Evolutionary conservation across 2,329 filamentous ascomycete genomes (phyloP).

Genomic region (Xylaria sp.): DNA sequence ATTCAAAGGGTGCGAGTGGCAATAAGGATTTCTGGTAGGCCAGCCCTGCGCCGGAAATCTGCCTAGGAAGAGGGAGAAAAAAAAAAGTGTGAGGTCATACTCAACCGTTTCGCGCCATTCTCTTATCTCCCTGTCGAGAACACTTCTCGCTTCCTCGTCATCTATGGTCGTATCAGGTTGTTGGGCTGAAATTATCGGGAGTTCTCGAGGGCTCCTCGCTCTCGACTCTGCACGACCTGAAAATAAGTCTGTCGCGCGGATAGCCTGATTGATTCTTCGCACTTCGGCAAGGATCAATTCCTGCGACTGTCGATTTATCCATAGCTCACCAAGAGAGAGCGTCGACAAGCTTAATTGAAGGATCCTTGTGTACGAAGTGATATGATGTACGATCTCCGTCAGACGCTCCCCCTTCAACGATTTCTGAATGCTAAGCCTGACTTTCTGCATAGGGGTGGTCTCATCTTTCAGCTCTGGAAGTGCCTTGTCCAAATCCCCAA

Average conservation of each 20-base stretch:
- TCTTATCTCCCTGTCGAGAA: constrained; percentile 41
- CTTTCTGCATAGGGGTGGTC: constrained; percentile 33
- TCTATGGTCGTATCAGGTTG: constrained; percentile 7
- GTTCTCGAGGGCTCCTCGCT: background rate
- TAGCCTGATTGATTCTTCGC: constrained; percentile 42
- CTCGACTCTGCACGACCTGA: constrained; percentile 22
- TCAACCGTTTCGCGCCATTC: constrained; percentile 47
- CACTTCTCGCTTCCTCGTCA: constrained; percentile 32
- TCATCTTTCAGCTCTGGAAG: constrained; percentile 43
- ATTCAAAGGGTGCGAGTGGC: background rate
- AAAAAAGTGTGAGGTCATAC: constrained; percentile 7
- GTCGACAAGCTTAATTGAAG: constrained; percentile 47
- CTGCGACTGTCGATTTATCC: constrained; percentile 44
- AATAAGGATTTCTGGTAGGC: background rate
- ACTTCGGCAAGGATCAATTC: constrained; percentile 45
- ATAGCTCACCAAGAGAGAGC: constrained; percentile 44
- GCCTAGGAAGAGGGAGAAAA: background rate
- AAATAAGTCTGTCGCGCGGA: constrained; percentile 39
- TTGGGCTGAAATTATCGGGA: background rate
- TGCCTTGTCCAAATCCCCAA: constrained; percentile 38
- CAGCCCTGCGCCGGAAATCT: background rate
- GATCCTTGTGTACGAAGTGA: constrained; percentile 45
- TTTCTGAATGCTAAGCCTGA: constrained; percentile 39
- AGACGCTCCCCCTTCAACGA: constrained; percentile 42
- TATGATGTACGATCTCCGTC: constrained; percentile 41